Conservation (phyloP, 371 early-diverging fungal genomes). For the Actinomortierella wolfii region DNA sequence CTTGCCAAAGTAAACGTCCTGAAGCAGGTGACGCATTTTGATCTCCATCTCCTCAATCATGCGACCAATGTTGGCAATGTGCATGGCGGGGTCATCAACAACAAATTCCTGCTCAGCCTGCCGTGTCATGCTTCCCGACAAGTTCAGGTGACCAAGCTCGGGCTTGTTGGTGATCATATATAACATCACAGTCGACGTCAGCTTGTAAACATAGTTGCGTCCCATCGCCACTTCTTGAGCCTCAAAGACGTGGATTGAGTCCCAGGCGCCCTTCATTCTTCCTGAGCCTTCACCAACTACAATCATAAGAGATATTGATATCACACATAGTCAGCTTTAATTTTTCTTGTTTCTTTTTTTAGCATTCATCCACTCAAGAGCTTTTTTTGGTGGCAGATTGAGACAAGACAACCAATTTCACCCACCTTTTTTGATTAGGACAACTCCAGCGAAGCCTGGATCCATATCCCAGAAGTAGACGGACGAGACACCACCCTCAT, state of each 20-base stretch:
- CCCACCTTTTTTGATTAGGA: conserved; percentile 94
- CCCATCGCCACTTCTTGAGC: conserved; percentile 74
- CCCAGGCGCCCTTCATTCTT: conserved; percentile 94
- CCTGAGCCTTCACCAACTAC: conserved; percentile 68
- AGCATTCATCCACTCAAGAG: background rate
- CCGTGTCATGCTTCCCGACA: conserved; percentile 93
- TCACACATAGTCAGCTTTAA: background rate
- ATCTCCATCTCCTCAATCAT: conserved; percentile 97
- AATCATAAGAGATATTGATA: conserved; percentile 1
- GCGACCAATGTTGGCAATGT: conserved; percentile 94
- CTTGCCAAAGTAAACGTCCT: conserved; percentile 98
- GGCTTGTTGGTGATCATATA: conserved; percentile 78
- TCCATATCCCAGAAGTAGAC: conserved; percentile 92
- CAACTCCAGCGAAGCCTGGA: conserved; percentile 89
- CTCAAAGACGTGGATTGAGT: conserved; percentile 97
- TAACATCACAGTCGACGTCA: conserved; percentile 95
- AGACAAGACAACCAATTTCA: too few species aligned
- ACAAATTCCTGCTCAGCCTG: conserved; percentile 87
- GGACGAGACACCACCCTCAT: conserved; percentile 95
- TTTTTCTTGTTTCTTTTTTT: background rate
- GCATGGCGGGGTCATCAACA: conserved; percentile 76
- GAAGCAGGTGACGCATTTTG: conserved; percentile 92
- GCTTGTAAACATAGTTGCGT: conserved; percentile 86
- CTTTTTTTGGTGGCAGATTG: background rate
- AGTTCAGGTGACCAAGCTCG: conserved; percentile 78